Percentiles rank a stretch among this genome's conserved stretches.
Evolutionary conservation across 768 basidiomycete genomes (phyloP).

Genomic region (Lanmaoa pseudosensibilis): DNA sequence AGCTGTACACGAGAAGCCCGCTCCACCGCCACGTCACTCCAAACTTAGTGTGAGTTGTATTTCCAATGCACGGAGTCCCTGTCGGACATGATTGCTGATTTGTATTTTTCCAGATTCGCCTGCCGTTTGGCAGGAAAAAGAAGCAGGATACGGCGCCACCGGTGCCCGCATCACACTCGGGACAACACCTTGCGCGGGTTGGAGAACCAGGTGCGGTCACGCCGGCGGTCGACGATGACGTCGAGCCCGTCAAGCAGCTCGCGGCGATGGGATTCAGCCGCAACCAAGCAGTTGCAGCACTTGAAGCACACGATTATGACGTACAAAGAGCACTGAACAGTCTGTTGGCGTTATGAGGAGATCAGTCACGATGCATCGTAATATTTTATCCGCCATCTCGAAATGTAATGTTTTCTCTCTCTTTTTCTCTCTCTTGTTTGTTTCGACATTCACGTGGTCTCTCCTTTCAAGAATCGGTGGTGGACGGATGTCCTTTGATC

Average conservation of each 20-base stretch:
- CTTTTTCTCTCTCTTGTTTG: background rate
- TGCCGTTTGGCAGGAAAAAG: conserved; percentile 79
- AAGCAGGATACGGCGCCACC: conserved; percentile 54
- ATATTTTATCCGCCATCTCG: conserved; percentile 22
- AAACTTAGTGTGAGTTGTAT: conserved; percentile 69
- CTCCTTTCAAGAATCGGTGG: conserved; percentile 16
- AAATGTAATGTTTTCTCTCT: conserved; percentile 16
- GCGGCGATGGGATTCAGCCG: conserved; percentile 91
- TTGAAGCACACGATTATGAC: conserved; percentile 85
- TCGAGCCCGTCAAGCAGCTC: conserved; percentile 74
- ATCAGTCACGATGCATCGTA: conserved; percentile 3
- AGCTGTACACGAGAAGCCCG: conserved; percentile 51
- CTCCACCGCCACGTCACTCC: conserved; percentile 57
- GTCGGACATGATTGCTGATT: conserved; percentile 10
- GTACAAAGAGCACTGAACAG: conserved; percentile 76
- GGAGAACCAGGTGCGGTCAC: conserved; percentile 45
- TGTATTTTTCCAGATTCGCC: conserved; percentile 49
- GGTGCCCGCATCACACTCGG: conserved; percentile 35
- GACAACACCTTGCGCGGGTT: conserved; percentile 42
- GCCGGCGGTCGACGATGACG: conserved; percentile 67
- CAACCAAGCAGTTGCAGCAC: conserved; percentile 73
- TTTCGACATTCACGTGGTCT: conserved; percentile 10
- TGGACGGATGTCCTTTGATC: conserved; percentile 20
- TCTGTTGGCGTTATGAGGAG: conserved; percentile 45
- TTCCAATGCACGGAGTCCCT: background rate